A percentile compares a stretch with the other conserved stretches of the same genome.
Evolutionary conservation across 1,284 basidiomycete genomes (phyloP).

Genomic region (Grifola frondosa): DNA sequence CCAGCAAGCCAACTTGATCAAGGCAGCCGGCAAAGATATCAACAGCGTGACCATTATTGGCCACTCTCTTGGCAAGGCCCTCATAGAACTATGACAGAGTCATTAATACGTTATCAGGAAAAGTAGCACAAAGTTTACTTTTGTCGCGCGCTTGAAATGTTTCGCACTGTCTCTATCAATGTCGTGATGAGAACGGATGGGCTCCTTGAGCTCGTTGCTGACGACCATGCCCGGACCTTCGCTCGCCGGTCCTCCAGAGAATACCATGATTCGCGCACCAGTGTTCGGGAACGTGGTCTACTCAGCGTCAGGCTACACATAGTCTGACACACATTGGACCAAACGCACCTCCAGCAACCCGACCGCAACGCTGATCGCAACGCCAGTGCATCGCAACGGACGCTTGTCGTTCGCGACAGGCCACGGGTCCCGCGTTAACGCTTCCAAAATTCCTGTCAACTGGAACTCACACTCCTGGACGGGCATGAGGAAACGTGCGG

Average conservation of each 20-base stretch:
- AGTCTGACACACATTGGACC: not conserved
- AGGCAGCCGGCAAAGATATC: slow-evolving; percentile 98
- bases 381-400: slow-evolving; percentile 93
- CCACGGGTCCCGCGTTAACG: slow-evolving; percentile 93
- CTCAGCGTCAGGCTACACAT: not conserved
- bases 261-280: slow-evolving; percentile 95
- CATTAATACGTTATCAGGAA: slow-evolving; percentile 4
- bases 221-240: slow-evolving; percentile 98
- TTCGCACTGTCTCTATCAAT: slow-evolving; percentile 97
- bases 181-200: slow-evolving; percentile 98
- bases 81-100: slow-evolving; percentile 81
- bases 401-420: slow-evolving; percentile 96
- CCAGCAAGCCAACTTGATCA: slow-evolving; percentile 95
- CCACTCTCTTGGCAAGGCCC: slow-evolving; percentile 88
- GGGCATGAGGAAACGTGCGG: slow-evolving; percentile 92
- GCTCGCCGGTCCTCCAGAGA: slow-evolving; percentile 94
- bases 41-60: slow-evolving; percentile 92
- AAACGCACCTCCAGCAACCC: slow-evolving; percentile 82
- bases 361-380: slow-evolving; percentile 91
- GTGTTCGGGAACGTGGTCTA: slow-evolving; percentile 94
- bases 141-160: slow-evolving; percentile 96
- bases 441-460: slow-evolving; percentile 91
- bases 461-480: slow-evolving; percentile 96
- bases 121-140: slow-evolving; percentile 52
- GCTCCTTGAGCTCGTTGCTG: slow-evolving; percentile 93